Evolutionary conservation across 495 filamentous ascomycete species (phyloP), one percentile per base, ranked within the genome.

Genomic region (Penicillium cosmopolitanum): DNA sequence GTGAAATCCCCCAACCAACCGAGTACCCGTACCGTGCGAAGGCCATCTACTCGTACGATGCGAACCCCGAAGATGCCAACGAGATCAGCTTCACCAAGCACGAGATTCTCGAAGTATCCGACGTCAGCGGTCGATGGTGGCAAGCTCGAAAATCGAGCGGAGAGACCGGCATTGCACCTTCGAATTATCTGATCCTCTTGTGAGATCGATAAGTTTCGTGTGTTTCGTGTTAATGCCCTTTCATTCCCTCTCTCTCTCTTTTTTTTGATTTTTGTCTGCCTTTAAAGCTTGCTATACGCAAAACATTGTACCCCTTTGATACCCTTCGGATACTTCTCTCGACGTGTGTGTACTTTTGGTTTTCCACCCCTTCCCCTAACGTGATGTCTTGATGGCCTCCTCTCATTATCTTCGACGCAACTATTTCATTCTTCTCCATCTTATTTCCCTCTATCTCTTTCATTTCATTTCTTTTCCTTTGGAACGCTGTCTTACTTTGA

Each of bases 41-140:
- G 83, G 95, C 95, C 43, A 98, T 98, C 70, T 98, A 98, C 79
- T 93, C 89, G 62, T 98, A 98, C 76, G 94, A 98, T 69, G 95
- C 95, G 55, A 98, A 98, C 70, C 95, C 95, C 2, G 93, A 98
- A 64, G 95, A 98, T 67, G 92, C 92, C 47, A 98, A 98, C 73
- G 95, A 98, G 74, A 98, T 98, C 60, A 93, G 90, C 63, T 98
- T 98, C 82, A 82, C 86, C 48, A 98, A 98, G 76, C 91, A 98
- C 65, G 95, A 98, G 74, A 91, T 97, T 55, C 81, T 98, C 44
- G 94, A 98, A 72, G 94, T 98, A 56, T 96, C 91, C 46, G 95
- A 98, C 66, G 96, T 98, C 56, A 96, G 92, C 67, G 95, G 95
- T 31, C 77, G 95, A 75, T 98, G 95, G 95, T 98, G 95, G 95